These are phyloP conservation scores for Kalmusia sp. DNA, from an alignment of 2,329 filamentous ascomycete genomes.

Conservation along the genomic window DNA sequence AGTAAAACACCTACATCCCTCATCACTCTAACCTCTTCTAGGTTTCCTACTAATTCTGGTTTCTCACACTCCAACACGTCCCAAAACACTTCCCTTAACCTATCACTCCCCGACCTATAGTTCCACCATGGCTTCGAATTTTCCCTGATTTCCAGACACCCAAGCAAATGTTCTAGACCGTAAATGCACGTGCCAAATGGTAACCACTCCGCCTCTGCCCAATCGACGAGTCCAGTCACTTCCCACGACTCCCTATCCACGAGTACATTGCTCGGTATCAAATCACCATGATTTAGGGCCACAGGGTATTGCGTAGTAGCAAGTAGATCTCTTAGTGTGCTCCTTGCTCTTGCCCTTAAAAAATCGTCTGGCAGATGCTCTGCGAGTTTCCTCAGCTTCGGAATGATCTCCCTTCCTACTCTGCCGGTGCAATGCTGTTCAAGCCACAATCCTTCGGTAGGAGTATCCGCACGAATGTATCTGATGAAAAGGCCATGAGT, in stretches of 20 bases:
- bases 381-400: conserved; percentile 32
- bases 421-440: conserved; percentile 30
- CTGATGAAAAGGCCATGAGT: not conserved
- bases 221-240: conserved; percentile 66
- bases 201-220: conserved; percentile 68
- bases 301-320: conserved; percentile 60
- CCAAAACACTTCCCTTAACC: conserved; percentile 62
- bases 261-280: conserved; percentile 65
- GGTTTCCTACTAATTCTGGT: conserved; percentile 43
- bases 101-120: conserved; percentile 55
- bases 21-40: conserved; percentile 51
- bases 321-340: conserved; percentile 38
- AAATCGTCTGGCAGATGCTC: conserved; percentile 29
- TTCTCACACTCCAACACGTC: conserved; percentile 43
- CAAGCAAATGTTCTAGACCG: conserved; percentile 66
- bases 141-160: conserved; percentile 44
- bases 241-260: conserved; percentile 53
- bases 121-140: conserved; percentile 17
- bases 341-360: conserved; percentile 26
- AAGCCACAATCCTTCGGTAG: conserved; percentile 21
- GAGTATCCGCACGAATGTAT: conserved; percentile 24
- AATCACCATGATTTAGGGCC: conserved; percentile 67
- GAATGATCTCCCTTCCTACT: conserved; percentile 34
- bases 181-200: conserved; percentile 68
- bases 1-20: conserved; percentile 64